phyloP scores from a whole-genome alignment of 1,284 basidiomycete species.

The Moesziomyces sp. region DNA sequence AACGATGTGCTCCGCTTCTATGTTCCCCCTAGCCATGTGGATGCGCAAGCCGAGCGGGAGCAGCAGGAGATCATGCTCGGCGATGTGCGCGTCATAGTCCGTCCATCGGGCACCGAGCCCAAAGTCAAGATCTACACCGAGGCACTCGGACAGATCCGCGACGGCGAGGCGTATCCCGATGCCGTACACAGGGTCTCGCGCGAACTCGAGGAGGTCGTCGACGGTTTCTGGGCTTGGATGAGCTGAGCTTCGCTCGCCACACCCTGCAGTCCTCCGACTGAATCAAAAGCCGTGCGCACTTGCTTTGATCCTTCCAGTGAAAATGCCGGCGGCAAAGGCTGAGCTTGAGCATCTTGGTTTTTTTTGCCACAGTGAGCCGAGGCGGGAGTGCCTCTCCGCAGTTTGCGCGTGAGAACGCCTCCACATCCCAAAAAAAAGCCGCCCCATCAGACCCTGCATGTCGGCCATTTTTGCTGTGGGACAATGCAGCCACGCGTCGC shows the following conservation, averaged over 20 bases:
- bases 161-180: conserved; percentile 37
- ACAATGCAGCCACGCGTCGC: background rate
- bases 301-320: background rate
- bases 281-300: background rate
- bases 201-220: conserved; percentile 48
- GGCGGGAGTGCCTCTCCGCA: background rate
- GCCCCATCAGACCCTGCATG: background rate
- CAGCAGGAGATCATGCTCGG: conserved; percentile 51
- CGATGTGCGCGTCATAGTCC: conserved; percentile 55
- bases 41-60: conserved; percentile 12
- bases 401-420: conserved; percentile 21
- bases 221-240: conserved; percentile 57
- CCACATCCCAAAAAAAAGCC: conserved; percentile 8
- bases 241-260: conserved; percentile 10
- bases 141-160: conserved; percentile 41
- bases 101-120: conserved; percentile 59
- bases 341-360: background rate
- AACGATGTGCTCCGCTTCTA: conserved; percentile 63
- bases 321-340: too few relatives aligned
- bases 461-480: background rate
- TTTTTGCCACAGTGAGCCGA: background rate
- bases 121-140: conserved; percentile 63
- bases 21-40: conserved; percentile 37
- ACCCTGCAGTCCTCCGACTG: background rate
- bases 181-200: conserved; percentile 38